A percentile compares a stretch with the other conserved stretches of the same genome.
Evolutionary conservation across 1,139 yeast species (phyloP).

Genomic region (Nakaseomyces uthaithaninus): DNA sequence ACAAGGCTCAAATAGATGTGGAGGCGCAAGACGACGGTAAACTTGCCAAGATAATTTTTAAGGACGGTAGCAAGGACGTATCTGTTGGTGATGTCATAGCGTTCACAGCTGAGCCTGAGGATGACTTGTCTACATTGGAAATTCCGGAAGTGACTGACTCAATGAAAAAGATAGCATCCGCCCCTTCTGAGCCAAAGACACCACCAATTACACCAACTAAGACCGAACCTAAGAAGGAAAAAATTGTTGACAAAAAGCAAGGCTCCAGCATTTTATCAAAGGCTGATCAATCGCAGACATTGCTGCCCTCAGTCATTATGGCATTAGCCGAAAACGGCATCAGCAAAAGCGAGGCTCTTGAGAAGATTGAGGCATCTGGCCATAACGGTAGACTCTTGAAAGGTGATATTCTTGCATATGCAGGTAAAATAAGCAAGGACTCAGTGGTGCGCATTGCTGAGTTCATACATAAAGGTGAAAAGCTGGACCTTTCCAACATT

Average conservation of each 20-base stretch:
- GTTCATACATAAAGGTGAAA: conserved; percentile 50
- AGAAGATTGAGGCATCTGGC: conserved; percentile 74
- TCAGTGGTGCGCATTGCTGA: conserved; percentile 47
- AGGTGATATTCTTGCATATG: conserved; percentile 82
- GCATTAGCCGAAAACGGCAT: conserved; percentile 56
- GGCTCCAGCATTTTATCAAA: conserved; percentile 19
- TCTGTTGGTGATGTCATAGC: conserved; percentile 91
- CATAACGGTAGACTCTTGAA: conserved; percentile 79
- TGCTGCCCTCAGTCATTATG: conserved; percentile 75
- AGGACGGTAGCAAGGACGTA: conserved; percentile 68
- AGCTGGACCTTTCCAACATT: conserved; percentile 71
- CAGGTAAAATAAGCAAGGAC: conserved; percentile 60
- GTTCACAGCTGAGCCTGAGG: conserved; percentile 76
- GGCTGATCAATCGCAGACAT: conserved; percentile 57
- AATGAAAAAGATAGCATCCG: conserved; percentile 14
- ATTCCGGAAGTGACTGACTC: conserved; percentile 43
- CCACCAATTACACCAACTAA: conserved; percentile 50
- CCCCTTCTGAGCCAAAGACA: background rate
- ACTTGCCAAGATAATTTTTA: conserved; percentile 64
- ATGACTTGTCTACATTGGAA: conserved; percentile 59
- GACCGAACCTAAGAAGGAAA: no score
- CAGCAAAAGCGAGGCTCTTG: conserved; percentile 58
- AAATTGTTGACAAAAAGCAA: no score
- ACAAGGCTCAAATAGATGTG: conserved; percentile 86
- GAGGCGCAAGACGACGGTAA: conserved; percentile 92